Conservation (phyloP, 2,329 filamentous ascomycete species). For the Domatiomyces catenatus region DNA sequence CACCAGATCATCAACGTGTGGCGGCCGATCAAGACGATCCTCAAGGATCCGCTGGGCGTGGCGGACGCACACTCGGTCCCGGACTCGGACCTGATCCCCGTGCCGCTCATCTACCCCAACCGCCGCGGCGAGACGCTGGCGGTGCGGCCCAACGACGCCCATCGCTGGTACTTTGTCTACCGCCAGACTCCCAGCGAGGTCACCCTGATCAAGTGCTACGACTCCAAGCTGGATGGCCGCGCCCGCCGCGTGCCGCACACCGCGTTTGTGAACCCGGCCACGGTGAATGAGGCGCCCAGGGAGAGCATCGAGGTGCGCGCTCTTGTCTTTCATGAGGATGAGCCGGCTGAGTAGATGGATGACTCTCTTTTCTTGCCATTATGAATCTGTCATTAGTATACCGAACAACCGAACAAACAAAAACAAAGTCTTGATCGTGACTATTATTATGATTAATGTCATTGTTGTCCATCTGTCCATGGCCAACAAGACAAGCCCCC, state of each 20-base stretch:
- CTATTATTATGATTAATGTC: too few relatives aligned
- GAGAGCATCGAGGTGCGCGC: slow-evolving; percentile 44
- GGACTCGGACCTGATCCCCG: slow-evolving; percentile 36
- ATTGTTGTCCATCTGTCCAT: too few relatives aligned
- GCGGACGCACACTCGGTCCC: slow-evolving; percentile 36
- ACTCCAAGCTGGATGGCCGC: slow-evolving; percentile 40
- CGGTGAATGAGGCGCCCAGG: slow-evolving; percentile 26
- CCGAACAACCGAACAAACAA: too few relatives aligned
- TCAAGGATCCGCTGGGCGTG: slow-evolving; percentile 40
- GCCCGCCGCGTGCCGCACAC: slow-evolving; percentile 40
- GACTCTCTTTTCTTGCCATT: too few relatives aligned
- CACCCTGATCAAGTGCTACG: slow-evolving; percentile 47
- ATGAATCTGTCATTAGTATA: too few relatives aligned
- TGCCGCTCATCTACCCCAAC: slow-evolving; percentile 37
- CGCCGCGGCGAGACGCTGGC: slow-evolving; percentile 36
- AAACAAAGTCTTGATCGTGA: too few relatives aligned
- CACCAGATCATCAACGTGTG: slow-evolving; percentile 39
- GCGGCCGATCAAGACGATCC: slow-evolving; percentile 37
- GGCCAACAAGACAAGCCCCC: too few relatives aligned
- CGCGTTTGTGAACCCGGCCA: slow-evolving; percentile 38
- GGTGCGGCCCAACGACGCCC: slow-evolving; percentile 28
- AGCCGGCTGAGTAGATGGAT: slow-evolving; percentile 10
- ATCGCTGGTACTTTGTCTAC: slow-evolving; percentile 40
- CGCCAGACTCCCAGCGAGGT: slow-evolving; percentile 39
- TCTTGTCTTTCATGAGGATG: slow-evolving; percentile 17